Evolutionary conservation across 306 rosid genomes (phyloP), one percentile per base, ranked within the genome.

Genomic region (Lathyrus aphaca): DNA sequence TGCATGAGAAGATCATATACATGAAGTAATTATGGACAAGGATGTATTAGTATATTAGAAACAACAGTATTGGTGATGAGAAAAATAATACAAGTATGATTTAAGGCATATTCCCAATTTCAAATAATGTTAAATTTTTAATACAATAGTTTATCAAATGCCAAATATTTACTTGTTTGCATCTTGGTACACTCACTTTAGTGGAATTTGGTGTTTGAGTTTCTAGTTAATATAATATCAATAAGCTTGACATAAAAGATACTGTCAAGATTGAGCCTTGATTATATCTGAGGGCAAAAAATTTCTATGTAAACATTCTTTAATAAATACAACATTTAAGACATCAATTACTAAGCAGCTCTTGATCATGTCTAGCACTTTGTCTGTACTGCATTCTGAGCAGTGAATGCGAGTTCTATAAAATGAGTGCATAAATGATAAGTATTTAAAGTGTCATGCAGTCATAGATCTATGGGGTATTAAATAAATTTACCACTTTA

Each of bases 381-480:
- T 48, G 61, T 45, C 15, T 63, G 2, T 65, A 43, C 14, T 57
- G 56, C 55, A 38, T 4, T 29, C 1, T 32, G 1, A 14, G 43
- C 45, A 16, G 21, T 16, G 53, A 30, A 14, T 4, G 5, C 29
- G 5, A 39, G 39, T 35, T 6, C 23, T 67, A 63, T 67, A 46
- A 39, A 72, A 44, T 2, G 80, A 65, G 73, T 39, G 61, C 38
- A 49, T 48, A 46, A 69, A 64, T 48, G 82, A 83, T 61, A 88
- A 78, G 71, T 71, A 80, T 80, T 60, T 77, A 54, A 84, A 82
- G 80, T 74, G 78, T 39, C 81, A 82, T 48, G 79, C 66, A 3
- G 82, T 79, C 1, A 40, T 70, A 29, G 76, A 81, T 43, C 88
- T 86, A 84, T 66, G 88, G 86, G 77, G 86, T 84, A 81, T 19